Base-by-base conservation (phyloP, 2,329 filamentous ascomycete species). In the Fusarium humuli region DNA sequence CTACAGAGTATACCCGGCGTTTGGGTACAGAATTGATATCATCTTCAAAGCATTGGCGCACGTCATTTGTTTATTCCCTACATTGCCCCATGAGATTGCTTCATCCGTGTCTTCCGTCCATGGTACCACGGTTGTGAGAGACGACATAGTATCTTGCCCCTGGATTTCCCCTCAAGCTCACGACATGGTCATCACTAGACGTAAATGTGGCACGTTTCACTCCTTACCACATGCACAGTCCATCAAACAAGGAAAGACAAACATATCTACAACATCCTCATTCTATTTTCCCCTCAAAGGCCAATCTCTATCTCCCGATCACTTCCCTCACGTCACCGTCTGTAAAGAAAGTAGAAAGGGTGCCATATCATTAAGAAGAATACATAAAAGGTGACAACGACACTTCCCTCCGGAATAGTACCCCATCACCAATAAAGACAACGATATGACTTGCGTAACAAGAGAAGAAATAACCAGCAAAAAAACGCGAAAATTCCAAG, bases 311-410 rank as follows among this genome's bases (percentile, higher is more conserved):
- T 22, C 12, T 41, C 23, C 55, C 30, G 34, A 42, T 10, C n/a
- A 11, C 23, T 23, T 5, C 12, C 29, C 13, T 32, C 48, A 41
- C 30, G 48, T 49, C 47, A 20, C n/a, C 42, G 13, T 52, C 49
- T 30, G 12, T 42, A 37, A 48, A 56, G 46, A 60, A 70, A 73
- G 41, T 45, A 34, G 54, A 58, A 70, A 66, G 53, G 58, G 32
- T 55, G 62, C 54, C 72, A 62, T 74, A 54, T 57, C 67, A 74
- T 74, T 73, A 74, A 61, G 50, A 74, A 62, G 27, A 40, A 45
- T 53, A 65, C 30, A 61, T 55, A 52, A 65, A 65, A 57, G 9
- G 22, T 20, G 13, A 20, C 27, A 16, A 42, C 13, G n/a, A 34
- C 49, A 56, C 23, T 49, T 13, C 25, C 54, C 20, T 27, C 22